These are phyloP conservation scores for Daldinia childiae DNA, from an alignment of 495 filamentous ascomycete genomes.

Conservation along the genomic window DNA sequence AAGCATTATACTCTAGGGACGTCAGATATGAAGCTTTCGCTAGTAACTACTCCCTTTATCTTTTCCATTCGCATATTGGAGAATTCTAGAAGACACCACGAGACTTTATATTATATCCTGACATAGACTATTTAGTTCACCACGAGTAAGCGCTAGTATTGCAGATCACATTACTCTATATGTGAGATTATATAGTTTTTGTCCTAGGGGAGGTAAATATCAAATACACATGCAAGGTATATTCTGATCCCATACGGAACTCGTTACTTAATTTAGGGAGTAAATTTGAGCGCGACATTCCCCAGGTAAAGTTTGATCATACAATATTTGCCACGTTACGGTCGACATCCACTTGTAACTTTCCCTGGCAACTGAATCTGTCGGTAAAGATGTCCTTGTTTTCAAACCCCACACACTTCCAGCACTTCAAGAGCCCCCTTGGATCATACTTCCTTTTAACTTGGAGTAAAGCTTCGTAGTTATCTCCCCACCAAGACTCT, in stretches of 20 bases:
- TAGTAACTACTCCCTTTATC: no score
- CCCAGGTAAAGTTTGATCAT: not conserved
- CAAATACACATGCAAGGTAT: not conserved
- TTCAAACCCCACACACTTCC: slow-evolving; percentile 59
- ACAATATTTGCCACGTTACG: not conserved
- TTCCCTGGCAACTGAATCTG: not conserved
- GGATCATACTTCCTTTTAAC: slow-evolving; percentile 62
- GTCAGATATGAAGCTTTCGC: no score
- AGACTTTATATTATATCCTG: no score
- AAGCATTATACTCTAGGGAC: no score
- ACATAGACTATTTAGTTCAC: no score
- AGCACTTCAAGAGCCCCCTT: slow-evolving; percentile 55
- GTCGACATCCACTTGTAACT: not conserved
- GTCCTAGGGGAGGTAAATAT: no score
- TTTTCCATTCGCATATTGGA: no score
- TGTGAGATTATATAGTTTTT: no score
- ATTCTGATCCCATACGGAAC: not conserved
- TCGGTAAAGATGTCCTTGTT: slow-evolving; percentile 34
- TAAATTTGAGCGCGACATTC: not conserved
- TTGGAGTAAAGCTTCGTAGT: slow-evolving; percentile 51
- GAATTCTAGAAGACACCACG: no score
- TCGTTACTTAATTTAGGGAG: not conserved
- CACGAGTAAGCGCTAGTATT: no score
- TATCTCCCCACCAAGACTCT: slow-evolving; percentile 60
- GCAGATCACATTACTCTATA: no score